Percentiles rank a stretch among this genome's conserved stretches.
phyloP scores from a whole-genome alignment of 1,284 basidiomycete species.

The Grifola frondosa region DNA sequence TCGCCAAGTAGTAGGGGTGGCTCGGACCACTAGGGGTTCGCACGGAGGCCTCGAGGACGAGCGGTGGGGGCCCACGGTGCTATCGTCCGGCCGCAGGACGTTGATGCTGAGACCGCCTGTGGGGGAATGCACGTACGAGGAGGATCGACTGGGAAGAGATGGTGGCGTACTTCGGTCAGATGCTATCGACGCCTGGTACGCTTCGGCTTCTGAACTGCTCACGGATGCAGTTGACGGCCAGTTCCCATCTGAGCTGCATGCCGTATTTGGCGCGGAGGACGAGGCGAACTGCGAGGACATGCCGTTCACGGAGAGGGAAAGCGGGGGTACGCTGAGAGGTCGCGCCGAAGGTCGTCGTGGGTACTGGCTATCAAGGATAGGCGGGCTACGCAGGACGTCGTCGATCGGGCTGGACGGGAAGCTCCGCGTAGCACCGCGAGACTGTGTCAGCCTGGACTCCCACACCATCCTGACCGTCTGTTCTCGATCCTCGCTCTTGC shows the following conservation, averaged over 20 bases:
- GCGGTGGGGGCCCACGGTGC: constrained; percentile 13
- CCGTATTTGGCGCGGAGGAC: constrained; percentile 34
- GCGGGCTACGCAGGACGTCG: constrained; percentile 17
- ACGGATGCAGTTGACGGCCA: constrained; percentile 32
- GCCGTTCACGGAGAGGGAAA: constrained; percentile 24
- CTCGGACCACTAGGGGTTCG: constrained; percentile 13
- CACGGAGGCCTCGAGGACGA: constrained; percentile 18
- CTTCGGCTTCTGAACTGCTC: constrained; percentile 24
- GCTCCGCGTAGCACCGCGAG: constrained; percentile 18
- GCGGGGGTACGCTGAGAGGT: constrained; percentile 32
- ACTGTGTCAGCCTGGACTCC: constrained; percentile 31
- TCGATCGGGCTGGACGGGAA: constrained; percentile 24
- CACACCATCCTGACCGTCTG: constrained; percentile 62
- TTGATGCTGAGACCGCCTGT: constrained; percentile 18
- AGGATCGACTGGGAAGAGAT: constrained; percentile 19
- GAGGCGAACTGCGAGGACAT: constrained; percentile 21
- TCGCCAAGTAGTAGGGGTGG: constrained; percentile 22
- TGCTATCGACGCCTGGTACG: constrained; percentile 19
- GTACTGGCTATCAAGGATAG: constrained; percentile 22
- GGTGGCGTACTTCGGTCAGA: constrained; percentile 27
- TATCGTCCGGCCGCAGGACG: constrained; percentile 16
- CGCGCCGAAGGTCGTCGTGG: constrained; percentile 27
- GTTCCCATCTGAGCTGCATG: constrained; percentile 32
- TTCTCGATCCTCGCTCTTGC: constrained; percentile 69
- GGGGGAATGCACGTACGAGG: constrained; percentile 22